A percentile compares a stretch with the other conserved stretches of the same genome.
Conservation (phyloP, 108 stramenopile species). For the Aurantiochytrium sp. region DNA sequence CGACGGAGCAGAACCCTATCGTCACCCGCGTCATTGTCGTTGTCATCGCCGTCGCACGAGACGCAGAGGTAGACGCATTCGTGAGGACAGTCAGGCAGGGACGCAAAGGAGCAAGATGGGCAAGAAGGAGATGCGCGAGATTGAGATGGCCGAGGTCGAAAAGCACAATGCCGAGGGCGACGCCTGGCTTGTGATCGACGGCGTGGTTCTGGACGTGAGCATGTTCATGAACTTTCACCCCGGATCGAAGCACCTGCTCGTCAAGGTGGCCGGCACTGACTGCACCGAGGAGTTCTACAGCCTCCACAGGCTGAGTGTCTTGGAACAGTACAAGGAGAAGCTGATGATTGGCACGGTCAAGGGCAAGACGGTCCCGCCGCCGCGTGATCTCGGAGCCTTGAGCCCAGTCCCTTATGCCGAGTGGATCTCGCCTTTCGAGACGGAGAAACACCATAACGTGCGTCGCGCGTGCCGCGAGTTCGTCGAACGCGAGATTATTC, state of each 20-base stretch:
- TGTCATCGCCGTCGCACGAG: too few relatives aligned
- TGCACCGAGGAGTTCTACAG: conserved; percentile 10
- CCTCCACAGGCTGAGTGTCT: background rate
- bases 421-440: conserved; percentile 1
- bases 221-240: conserved; percentile 31
- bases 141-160: conserved; percentile 52
- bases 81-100: too few relatives aligned
- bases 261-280: conserved; percentile 13
- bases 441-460: background rate
- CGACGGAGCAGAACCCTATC: too few relatives aligned
- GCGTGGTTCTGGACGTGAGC: conserved; percentile 79
- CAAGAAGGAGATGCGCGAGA: conserved; percentile 1
- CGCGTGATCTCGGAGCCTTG: background rate
- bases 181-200: conserved; percentile 83
- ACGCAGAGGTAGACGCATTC: too few relatives aligned
- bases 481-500: background rate
- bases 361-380: background rate
- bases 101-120: background rate
- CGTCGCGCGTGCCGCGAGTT: background rate
- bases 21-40: too few relatives aligned
- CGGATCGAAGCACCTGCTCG: background rate
- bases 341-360: background rate
- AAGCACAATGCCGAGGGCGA: conserved; percentile 84
- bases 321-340: background rate
- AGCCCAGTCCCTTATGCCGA: background rate